phyloP scores from a whole-genome alignment of 768 basidiomycete species.

The Trametes meyenii region DNA sequence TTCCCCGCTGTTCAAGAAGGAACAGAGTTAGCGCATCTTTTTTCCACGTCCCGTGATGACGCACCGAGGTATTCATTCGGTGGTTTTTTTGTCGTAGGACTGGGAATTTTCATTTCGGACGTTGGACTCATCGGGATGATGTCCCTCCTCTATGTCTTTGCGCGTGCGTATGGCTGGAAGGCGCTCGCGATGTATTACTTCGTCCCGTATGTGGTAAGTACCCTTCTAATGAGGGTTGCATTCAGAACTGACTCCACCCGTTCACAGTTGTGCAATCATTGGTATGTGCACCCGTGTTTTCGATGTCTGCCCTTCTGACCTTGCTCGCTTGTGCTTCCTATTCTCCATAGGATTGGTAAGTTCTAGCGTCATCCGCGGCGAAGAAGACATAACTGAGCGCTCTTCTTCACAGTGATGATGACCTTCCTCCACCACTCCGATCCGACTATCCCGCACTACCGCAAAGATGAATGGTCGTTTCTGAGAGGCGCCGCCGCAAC shows the following conservation, averaged over 20 bases:
- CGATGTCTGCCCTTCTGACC: neutral
- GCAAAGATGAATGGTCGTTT: slow-evolving; percentile 33
- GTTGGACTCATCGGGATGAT: slow-evolving; percentile 32
- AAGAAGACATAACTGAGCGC: neutral
- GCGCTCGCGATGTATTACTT: slow-evolving; percentile 32
- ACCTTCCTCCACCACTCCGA: slow-evolving; percentile 37
- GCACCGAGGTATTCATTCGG: neutral
- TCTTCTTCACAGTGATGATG: slow-evolving; percentile 28
- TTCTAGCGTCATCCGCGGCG: neutral
- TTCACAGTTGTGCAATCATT: slow-evolving; percentile 35
- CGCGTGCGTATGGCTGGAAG: slow-evolving; percentile 24
- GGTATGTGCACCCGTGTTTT: slow-evolving; percentile 23
- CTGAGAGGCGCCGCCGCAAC: slow-evolving; percentile 34
- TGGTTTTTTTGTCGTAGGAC: slow-evolving; percentile 19
- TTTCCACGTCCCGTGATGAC: neutral
- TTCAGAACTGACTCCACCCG: slow-evolving; percentile 8
- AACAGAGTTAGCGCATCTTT: slow-evolving; percentile 23
- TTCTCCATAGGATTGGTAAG: slow-evolving; percentile 31
- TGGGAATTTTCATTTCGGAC: slow-evolving; percentile 32
- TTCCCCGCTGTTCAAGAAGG: slow-evolving; percentile 30
- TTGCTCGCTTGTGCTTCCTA: neutral
- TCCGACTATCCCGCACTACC: slow-evolving; percentile 36
- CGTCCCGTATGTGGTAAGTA: slow-evolving; percentile 33
- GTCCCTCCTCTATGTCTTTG: slow-evolving; percentile 18
- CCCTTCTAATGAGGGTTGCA: slow-evolving; percentile 1